Base-by-base conservation (phyloP, 441 rosid species). In the Gossypium davidsonii region DNA sequence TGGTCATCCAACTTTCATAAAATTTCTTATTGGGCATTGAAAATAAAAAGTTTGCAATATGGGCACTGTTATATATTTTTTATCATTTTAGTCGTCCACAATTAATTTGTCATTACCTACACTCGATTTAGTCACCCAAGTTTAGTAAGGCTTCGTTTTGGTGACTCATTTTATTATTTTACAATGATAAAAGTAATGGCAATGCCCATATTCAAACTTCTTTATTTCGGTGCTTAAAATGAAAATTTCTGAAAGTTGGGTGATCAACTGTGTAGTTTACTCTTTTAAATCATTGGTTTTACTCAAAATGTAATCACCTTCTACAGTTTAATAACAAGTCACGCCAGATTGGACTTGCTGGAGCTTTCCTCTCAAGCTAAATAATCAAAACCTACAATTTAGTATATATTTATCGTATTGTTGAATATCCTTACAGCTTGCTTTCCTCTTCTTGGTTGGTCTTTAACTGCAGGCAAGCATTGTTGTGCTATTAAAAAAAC, bases 401-500 rank as follows among this genome's bases (percentile, higher is more conserved):
- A 52, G 9, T 31, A 28, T 6, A 11, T 3, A 31, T 60, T 59
- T 59, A 7, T 67, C 21, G 11, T 49, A 26, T 67, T 4, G 46
- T 15, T 28, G 48, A 15, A 51, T 64, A 14, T 59, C 72, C 72
- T 51, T 68, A 31, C 10, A 26, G 3, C 46, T 67, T 4, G 9
- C 46, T 0, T 26, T 26, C 44, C 44, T 49, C 20, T 21, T 51
- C 39, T 1, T 26, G 37, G 21, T 21, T 21, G 55, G 28, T 18
- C 44, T 12, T 42, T 25, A 26, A 71, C 64, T 74, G 77, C 85
- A 93, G 98, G 82, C 89, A 73, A 93, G 90, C 74, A 90, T 93
- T 81, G 78, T 91, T 72, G 85, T 93, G 76, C 87, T 93, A 6
- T 76, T 91, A 73, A 84, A 78, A 78, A 84, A 89, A 79, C 93